Conservation (phyloP, 768 basidiomycete genomes). For the Candolleomyces aberdarensis region DNA sequence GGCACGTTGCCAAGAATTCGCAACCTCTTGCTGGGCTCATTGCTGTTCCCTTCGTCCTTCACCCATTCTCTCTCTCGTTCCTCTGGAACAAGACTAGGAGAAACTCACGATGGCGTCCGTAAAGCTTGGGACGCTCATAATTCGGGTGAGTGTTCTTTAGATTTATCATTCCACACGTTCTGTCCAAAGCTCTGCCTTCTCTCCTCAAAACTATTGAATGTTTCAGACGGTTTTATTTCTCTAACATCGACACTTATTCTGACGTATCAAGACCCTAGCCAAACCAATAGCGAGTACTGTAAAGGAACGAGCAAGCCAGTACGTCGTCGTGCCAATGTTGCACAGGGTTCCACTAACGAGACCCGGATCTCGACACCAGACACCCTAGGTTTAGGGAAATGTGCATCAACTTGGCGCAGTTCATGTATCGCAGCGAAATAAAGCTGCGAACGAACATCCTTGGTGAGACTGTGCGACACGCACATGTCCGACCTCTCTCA, state of each 20-base stretch:
- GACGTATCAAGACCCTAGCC: slow-evolving; percentile 61
- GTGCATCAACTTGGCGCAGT: slow-evolving; percentile 73
- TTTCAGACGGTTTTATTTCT: too few relatives aligned
- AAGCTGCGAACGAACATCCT: slow-evolving; percentile 72
- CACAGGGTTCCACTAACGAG: neutral
- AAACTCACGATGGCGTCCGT: slow-evolving; percentile 57
- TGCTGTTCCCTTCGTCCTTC: neutral
- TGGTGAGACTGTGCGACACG: slow-evolving; percentile 66
- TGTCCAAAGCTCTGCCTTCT: too few relatives aligned
- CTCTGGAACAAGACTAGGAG: neutral
- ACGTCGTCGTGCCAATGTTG: slow-evolving; percentile 20
- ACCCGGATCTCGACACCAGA: slow-evolving; percentile 24
- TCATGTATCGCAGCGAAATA: slow-evolving; percentile 71
- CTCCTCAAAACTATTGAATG: too few relatives aligned
- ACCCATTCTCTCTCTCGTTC: neutral
- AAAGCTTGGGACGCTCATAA: slow-evolving; percentile 71
- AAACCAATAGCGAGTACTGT: slow-evolving; percentile 74
- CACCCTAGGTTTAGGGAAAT: slow-evolving; percentile 69
- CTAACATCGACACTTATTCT: neutral
- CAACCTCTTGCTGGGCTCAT: neutral
- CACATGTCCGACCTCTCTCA: slow-evolving; percentile 63
- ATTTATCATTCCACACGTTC: neutral
- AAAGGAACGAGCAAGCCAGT: slow-evolving; percentile 74
- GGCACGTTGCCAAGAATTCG: too few relatives aligned
- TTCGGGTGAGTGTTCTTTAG: slow-evolving; percentile 50